A percentile compares a stretch with the other conserved stretches of the same genome.
Evolutionary conservation across 148 eudicot genomes (phyloP).

Genomic region (Fagopyrum esculentum): DNA sequence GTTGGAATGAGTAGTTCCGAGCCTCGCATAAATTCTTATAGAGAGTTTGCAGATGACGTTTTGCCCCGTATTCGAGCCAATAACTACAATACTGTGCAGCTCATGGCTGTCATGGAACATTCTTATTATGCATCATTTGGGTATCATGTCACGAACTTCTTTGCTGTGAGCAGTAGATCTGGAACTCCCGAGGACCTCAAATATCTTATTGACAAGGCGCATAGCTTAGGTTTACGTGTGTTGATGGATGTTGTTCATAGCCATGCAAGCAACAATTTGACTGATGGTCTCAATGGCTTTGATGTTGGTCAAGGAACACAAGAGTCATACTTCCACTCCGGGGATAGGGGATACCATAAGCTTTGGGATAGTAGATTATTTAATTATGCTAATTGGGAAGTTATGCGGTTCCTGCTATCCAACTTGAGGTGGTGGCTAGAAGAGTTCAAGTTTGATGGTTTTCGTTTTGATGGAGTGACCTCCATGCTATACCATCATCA

Average conservation of each 20-base stretch:
- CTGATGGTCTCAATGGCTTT: conserved; percentile 91
- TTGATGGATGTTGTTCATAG: conserved; percentile 95
- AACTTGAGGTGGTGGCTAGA: conserved; percentile 96
- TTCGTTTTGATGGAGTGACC: conserved; percentile 94
- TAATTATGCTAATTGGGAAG: conserved; percentile 96
- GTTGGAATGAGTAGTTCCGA: conserved; percentile 98
- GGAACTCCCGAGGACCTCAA: conserved; percentile 96
- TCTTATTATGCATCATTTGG: conserved; percentile 95
- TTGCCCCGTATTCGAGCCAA: conserved; percentile 88
- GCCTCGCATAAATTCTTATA: conserved; percentile 76
- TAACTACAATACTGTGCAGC: conserved; percentile 89
- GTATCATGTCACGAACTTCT: conserved; percentile 92
- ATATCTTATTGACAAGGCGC: conserved; percentile 94
- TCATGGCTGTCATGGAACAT: conserved; percentile 99
- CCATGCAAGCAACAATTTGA: conserved; percentile 85
- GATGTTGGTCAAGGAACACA: conserved; percentile 92
- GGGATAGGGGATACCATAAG: conserved; percentile 79
- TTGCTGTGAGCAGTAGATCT: conserved; percentile 90
- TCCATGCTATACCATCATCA: conserved; percentile 98
- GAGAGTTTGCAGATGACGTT: conserved; percentile 89
- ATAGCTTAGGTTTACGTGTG: conserved; percentile 80
- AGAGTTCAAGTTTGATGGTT: conserved; percentile 87
- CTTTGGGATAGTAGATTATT: conserved; percentile 94
- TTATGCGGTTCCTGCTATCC: conserved; percentile 88
- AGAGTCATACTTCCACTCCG: conserved; percentile 86